Evolutionary conservation across 2,329 filamentous ascomycete genomes (phyloP).

Genomic region (Lojkania enalia): DNA sequence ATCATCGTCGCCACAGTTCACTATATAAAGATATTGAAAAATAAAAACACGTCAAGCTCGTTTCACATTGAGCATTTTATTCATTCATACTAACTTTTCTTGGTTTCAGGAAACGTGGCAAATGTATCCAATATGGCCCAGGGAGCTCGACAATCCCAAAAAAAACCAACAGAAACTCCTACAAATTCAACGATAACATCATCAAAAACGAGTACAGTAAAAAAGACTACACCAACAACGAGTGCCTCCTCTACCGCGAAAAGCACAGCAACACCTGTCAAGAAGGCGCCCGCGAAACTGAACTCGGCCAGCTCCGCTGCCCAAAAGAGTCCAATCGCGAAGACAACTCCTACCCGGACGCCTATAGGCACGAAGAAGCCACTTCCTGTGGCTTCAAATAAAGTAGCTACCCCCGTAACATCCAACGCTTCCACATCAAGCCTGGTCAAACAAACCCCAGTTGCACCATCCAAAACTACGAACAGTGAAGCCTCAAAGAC

Average conservation of each 20-base stretch:
- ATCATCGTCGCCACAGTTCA: conserved; percentile 2
- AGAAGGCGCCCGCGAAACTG: conserved; percentile 19
- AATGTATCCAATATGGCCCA: conserved; percentile 34
- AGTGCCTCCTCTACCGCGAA: conserved; percentile 8
- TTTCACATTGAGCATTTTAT: too few relatives aligned
- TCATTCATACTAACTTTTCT: too few relatives aligned
- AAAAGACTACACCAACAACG: conserved; percentile 21
- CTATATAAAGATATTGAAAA: too few relatives aligned
- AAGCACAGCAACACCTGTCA: conserved; percentile 13
- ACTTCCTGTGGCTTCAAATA: conserved; percentile 15
- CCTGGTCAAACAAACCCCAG: conserved; percentile 27
- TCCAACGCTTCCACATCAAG: conserved; percentile 13
- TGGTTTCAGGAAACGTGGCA: conserved; percentile 33
- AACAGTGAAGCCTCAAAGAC: conserved; percentile 22
- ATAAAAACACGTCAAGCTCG: too few relatives aligned
- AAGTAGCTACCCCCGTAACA: conserved; percentile 12
- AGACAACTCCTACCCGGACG: conserved; percentile 19
- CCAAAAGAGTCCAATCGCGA: conserved; percentile 16
- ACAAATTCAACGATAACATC: conserved; percentile 24
- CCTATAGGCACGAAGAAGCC: conserved; percentile 29
- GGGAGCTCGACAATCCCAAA: conserved; percentile 24
- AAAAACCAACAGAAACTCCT: conserved; percentile 30
- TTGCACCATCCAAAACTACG: conserved; percentile 19
- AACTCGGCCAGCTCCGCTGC: conserved; percentile 6
- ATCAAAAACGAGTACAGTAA: conserved; percentile 26